Evolutionary conservation across 176 grass and related monocot species (phyloP).

Genomic region (Cenchrus purpureus): DNA sequence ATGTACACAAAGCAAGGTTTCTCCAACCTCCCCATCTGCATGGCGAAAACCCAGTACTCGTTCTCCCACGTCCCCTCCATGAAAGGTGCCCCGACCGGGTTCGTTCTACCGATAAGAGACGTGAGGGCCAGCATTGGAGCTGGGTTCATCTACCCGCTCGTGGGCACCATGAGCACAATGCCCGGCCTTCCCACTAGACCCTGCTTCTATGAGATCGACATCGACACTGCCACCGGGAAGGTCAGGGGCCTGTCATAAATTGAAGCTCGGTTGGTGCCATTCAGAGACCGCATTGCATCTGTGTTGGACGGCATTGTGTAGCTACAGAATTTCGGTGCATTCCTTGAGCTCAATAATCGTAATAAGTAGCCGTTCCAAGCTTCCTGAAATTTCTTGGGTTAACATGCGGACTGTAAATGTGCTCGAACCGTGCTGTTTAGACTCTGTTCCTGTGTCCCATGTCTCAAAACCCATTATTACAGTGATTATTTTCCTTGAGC

Average conservation of each 20-base stretch:
- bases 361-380: background rate
- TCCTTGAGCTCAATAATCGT: constrained; percentile 37
- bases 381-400: constrained; percentile 10
- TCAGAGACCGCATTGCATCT: background rate
- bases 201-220: constrained; percentile 92
- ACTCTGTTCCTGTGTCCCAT: background rate
- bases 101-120: constrained; percentile 87
- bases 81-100: constrained; percentile 68
- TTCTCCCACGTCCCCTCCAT: constrained; percentile 85
- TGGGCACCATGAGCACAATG: constrained; percentile 96
- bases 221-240: constrained; percentile 74
- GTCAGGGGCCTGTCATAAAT: constrained; percentile 74
- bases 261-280: background rate
- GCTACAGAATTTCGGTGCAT: constrained; percentile 5
- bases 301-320: background rate
- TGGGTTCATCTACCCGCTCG: constrained; percentile 93
- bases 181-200: constrained; percentile 93
- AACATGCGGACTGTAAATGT: constrained; percentile 26
- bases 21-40: constrained; percentile 92
- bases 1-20: constrained; percentile 95
- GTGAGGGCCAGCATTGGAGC: constrained; percentile 91
- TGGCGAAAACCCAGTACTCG: constrained; percentile 98
- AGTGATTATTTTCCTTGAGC: background rate
- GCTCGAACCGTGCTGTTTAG: constrained; percentile 9
- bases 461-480: background rate